Percentiles rank a stretch among this genome's conserved stretches.
These are phyloP conservation scores for Talaromyces piceae DNA, from an alignment of 2,329 filamentous ascomycete species.

Conservation along the genomic window DNA sequence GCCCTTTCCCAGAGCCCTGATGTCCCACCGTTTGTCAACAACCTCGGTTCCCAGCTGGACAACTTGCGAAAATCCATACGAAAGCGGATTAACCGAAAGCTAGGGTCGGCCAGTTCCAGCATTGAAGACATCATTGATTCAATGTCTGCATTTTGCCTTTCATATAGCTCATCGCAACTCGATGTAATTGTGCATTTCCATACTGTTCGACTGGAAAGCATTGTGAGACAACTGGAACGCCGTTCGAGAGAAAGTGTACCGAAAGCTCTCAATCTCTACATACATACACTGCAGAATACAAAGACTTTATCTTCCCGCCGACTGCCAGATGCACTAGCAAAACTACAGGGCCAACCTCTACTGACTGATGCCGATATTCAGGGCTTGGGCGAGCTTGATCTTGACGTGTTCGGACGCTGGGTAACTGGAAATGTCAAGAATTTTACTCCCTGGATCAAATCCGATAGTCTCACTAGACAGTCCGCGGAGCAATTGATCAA, in stretches of 20 bases:
- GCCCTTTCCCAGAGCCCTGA: slow-evolving; percentile 52
- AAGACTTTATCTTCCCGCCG: slow-evolving; percentile 67
- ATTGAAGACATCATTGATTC: slow-evolving; percentile 56
- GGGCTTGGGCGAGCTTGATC: slow-evolving; percentile 59
- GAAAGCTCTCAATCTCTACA: slow-evolving; percentile 63
- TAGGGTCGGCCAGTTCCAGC: slow-evolving; percentile 39
- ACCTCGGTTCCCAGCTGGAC: slow-evolving; percentile 56
- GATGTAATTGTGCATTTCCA: slow-evolving; percentile 77
- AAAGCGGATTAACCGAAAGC: slow-evolving; percentile 52
- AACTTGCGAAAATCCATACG: slow-evolving; percentile 58
- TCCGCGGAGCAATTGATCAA: slow-evolving; percentile 56
- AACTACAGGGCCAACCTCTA: slow-evolving; percentile 62
- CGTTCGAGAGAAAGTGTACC: slow-evolving; percentile 50
- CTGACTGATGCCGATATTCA: slow-evolving; percentile 64
- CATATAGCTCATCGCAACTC: slow-evolving; percentile 68
- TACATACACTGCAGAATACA: slow-evolving; percentile 68
- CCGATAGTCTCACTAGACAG: slow-evolving; percentile 62
- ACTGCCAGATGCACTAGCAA: slow-evolving; percentile 60
- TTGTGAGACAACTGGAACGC: slow-evolving; percentile 55
- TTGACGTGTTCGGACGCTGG: slow-evolving; percentile 74
- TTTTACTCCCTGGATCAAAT: slow-evolving; percentile 80
- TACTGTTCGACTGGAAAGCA: slow-evolving; percentile 60
- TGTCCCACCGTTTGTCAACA: slow-evolving; percentile 50
- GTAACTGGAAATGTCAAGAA: slow-evolving; percentile 73
- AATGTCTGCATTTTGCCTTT: slow-evolving; percentile 73